phyloP scores from a whole-genome alignment of 345 rosid species.

The Cardamine chenopodiifolia region DNA sequence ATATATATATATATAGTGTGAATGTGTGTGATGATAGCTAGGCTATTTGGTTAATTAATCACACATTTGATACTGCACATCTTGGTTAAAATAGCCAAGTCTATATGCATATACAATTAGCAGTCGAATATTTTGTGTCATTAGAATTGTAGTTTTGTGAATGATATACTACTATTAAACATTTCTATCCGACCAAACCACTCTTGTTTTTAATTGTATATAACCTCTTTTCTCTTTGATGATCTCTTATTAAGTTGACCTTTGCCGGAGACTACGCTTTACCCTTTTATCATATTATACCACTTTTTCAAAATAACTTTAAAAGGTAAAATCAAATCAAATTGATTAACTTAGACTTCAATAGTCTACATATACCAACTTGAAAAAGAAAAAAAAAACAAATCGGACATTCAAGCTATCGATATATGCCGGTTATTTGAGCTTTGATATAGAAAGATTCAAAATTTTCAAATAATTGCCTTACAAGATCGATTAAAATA shows the following conservation, averaged over 20 bases:
- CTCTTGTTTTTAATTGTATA: conserved; percentile 22
- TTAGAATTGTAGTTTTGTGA: conserved; percentile 42
- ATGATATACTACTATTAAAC: conserved; percentile 23
- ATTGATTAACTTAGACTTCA: neutral
- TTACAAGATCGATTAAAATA: neutral
- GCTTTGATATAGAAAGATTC: neutral
- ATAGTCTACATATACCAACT: too few relatives aligned
- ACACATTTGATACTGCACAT: conserved; percentile 3
- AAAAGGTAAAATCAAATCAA: neutral
- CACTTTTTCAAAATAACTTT: neutral
- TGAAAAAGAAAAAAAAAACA: neutral
- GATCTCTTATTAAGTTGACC: conserved; percentile 44
- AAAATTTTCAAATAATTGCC: neutral
- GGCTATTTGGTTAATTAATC: neutral
- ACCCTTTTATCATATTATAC: conserved; percentile 37
- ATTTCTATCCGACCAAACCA: conserved; percentile 30
- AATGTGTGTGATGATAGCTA: conserved; percentile 12
- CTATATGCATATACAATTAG: conserved; percentile 25
- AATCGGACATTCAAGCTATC: neutral
- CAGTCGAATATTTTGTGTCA: conserved; percentile 41
- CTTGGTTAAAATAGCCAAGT: conserved; percentile 24
- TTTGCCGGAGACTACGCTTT: conserved; percentile 45
- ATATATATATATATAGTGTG: neutral
- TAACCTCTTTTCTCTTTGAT: conserved; percentile 17
- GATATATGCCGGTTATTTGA: neutral